These are phyloP conservation scores for Benincasa hispida DNA, from an alignment of 306 rosid genomes.

Conservation along the genomic window DNA sequence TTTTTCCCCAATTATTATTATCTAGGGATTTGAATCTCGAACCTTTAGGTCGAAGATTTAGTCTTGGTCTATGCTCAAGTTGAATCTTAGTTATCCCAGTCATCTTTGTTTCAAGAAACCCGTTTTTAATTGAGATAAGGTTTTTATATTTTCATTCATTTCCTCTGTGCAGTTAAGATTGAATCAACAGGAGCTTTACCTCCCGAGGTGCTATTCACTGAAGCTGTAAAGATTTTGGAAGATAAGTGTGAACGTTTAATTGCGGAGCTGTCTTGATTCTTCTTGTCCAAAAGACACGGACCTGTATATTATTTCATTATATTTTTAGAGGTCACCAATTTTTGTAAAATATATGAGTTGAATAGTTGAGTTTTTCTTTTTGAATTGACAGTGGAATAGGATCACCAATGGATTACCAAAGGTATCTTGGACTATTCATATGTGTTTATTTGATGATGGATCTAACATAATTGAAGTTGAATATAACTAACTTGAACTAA, in stretches of 20 bases:
- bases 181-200: slow-evolving; percentile 89
- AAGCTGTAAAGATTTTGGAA: slow-evolving; percentile 91
- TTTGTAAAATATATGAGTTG: not conserved
- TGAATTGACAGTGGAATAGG: not conserved
- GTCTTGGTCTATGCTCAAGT: too few species aligned
- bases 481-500: not conserved
- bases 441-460: too few species aligned
- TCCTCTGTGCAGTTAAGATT: slow-evolving; percentile 39
- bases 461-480: not conserved
- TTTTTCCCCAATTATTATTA: too few species aligned
- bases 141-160: not conserved
- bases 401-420: too few species aligned
- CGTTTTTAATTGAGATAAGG: not conserved
- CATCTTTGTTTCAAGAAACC: not conserved
- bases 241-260: slow-evolving; percentile 88
- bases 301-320: not conserved
- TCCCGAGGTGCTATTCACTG: slow-evolving; percentile 68
- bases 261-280: slow-evolving; percentile 56
- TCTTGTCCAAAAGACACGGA: not conserved
- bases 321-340: not conserved
- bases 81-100: not conserved
- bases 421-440: too few species aligned
- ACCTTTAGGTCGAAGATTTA: not conserved
- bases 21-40: not conserved
- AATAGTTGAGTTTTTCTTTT: not conserved